These are phyloP conservation scores for Fusarium camptoceras DNA, from an alignment of 2,329 filamentous ascomycete genomes.

Conservation along the genomic window DNA sequence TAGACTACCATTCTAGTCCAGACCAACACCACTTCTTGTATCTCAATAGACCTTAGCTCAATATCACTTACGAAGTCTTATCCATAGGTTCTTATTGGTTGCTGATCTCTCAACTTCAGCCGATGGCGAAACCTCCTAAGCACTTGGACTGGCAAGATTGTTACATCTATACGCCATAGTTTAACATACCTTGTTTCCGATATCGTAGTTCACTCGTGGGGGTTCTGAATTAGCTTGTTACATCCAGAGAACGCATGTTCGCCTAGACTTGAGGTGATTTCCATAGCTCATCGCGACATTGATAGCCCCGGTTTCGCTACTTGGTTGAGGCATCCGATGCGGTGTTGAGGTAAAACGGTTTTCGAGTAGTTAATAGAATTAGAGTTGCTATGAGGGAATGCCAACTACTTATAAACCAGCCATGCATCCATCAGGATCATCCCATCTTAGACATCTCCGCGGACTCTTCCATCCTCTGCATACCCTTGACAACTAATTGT, in stretches of 20 bases:
- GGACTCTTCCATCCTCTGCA: neutral
- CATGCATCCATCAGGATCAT: conserved; percentile 21
- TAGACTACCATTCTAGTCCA: conserved; percentile 22
- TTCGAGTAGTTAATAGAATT: neutral
- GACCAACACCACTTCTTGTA: neutral
- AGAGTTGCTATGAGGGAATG: neutral
- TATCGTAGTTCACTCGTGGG: neutral
- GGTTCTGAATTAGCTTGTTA: conserved; percentile 3
- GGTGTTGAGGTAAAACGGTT: neutral
- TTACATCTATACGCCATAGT: neutral
- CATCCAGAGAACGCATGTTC: conserved; percentile 1
- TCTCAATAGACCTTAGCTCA: neutral
- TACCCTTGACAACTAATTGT: neutral
- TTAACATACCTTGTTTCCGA: neutral
- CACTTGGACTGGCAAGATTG: neutral
- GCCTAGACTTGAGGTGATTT: conserved; percentile 43
- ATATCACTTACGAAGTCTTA: conserved; percentile 23
- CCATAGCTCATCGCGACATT: conserved; percentile 43
- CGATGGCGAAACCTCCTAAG: neutral
- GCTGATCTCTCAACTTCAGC: neutral
- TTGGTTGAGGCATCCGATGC: neutral
- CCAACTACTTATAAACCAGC: conserved; percentile 40
- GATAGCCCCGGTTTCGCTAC: conserved; percentile 10
- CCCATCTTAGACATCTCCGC: conserved; percentile 33
- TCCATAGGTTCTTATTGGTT: conserved; percentile 29